Evolutionary conservation across 2,329 filamentous ascomycete species (phyloP).

Genomic region (Lomentospora prolificans): DNA sequence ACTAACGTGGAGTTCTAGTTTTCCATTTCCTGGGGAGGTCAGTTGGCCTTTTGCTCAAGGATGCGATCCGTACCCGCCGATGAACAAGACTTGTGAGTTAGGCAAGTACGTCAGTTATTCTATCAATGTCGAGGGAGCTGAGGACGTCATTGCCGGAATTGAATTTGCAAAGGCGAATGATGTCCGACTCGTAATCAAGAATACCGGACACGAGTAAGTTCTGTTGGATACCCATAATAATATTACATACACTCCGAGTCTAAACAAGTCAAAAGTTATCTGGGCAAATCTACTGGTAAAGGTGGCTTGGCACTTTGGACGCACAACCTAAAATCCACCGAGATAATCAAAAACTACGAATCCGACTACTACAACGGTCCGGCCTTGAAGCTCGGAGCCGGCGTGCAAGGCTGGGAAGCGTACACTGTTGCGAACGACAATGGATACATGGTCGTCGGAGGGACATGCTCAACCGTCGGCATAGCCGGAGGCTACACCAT

Average conservation of each 20-base stretch:
- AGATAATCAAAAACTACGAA: slow-evolving; percentile 16
- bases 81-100: slow-evolving; percentile 27
- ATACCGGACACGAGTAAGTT: slow-evolving; percentile 21
- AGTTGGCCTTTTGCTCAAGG: slow-evolving; percentile 30
- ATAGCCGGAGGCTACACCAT: slow-evolving; percentile 49
- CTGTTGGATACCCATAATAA: too few relatives aligned
- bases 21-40: slow-evolving; percentile 26
- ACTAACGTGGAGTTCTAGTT: too few relatives aligned
- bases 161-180: slow-evolving; percentile 27
- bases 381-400: slow-evolving; percentile 46
- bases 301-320: slow-evolving; percentile 28
- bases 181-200: slow-evolving; percentile 24
- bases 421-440: slow-evolving; percentile 20
- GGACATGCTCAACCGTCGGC: slow-evolving; percentile 44
- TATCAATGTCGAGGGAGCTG: slow-evolving; percentile 21
- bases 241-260: too few relatives aligned
- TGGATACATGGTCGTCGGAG: slow-evolving; percentile 29
- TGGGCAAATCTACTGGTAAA: slow-evolving; percentile 25
- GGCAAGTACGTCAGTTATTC: slow-evolving; percentile 33
- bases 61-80: slow-evolving; percentile 27
- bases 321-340: slow-evolving; percentile 25
- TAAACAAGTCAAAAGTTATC: not conserved
- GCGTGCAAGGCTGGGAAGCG: slow-evolving; percentile 41
- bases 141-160: slow-evolving; percentile 22
- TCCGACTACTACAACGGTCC: slow-evolving; percentile 26